phyloP scores from a whole-genome alignment of 306 rosid genomes.

The Cyamopsis tetragonoloba region DNA sequence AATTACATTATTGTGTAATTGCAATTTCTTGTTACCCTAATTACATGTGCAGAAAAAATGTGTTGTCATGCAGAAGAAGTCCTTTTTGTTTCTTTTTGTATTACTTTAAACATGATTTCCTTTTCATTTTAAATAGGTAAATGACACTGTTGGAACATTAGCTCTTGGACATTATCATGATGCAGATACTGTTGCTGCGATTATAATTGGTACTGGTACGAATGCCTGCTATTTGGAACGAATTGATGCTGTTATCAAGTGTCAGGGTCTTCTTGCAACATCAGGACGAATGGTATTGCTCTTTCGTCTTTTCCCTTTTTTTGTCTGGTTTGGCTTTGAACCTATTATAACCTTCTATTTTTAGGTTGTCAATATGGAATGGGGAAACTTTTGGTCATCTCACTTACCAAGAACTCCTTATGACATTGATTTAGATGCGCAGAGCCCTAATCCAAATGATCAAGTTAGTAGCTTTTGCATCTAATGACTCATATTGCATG shows the following conservation, averaged over 20 bases:
- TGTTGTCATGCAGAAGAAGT: background rate
- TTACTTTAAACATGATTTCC: background rate
- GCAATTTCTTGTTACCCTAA: background rate
- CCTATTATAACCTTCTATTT: background rate
- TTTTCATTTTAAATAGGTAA: conserved; percentile 51
- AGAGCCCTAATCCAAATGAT: conserved; percentile 88
- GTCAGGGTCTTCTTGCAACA: conserved; percentile 75
- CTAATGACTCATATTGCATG: conserved; percentile 7
- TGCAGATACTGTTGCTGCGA: conserved; percentile 84
- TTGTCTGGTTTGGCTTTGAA: background rate
- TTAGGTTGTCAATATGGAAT: conserved; percentile 92
- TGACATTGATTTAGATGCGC: conserved; percentile 76
- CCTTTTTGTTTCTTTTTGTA: conserved; percentile 7
- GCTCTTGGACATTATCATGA: conserved; percentile 89
- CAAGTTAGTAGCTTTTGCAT: conserved; percentile 51
- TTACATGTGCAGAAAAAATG: background rate
- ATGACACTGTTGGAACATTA: conserved; percentile 89
- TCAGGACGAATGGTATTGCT: conserved; percentile 74
- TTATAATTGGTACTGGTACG: conserved; percentile 87
- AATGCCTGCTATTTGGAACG: conserved; percentile 94
- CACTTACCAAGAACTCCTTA: conserved; percentile 86
- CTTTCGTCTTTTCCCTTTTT: background rate
- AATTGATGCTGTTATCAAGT: conserved; percentile 81
- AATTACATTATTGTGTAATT: background rate
- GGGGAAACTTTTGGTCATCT: conserved; percentile 95